Conservation (phyloP, 805 yeast species). For the Teunomyces aglyptinius region DNA sequence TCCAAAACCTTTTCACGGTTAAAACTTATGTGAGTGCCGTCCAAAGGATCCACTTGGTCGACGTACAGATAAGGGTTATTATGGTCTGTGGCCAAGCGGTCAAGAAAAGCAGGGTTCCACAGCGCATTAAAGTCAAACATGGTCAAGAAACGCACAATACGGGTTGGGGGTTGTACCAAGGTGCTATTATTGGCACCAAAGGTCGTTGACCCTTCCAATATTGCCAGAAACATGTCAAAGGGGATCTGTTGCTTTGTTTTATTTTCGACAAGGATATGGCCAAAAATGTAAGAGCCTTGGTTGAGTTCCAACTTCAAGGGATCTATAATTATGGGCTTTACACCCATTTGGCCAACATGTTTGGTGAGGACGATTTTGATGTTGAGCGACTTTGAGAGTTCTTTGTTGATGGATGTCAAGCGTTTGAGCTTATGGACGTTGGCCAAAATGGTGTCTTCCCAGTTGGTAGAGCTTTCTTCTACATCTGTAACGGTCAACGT, state of each 20-base stretch:
- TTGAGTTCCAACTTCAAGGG: slow-evolving; percentile 30
- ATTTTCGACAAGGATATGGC: slow-evolving; percentile 33
- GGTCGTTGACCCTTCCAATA: slow-evolving; percentile 34
- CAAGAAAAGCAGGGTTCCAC: slow-evolving; percentile 36
- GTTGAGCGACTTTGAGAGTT: slow-evolving; percentile 22
- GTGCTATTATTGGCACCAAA: slow-evolving; percentile 21
- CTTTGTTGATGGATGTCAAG: slow-evolving; percentile 28
- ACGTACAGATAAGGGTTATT: slow-evolving; percentile 26
- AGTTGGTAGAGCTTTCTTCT: slow-evolving; percentile 18
- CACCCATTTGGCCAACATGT: slow-evolving; percentile 32
- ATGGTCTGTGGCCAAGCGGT: slow-evolving; percentile 31
- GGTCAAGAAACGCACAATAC: slow-evolving; percentile 28
- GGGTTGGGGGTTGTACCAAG: slow-evolving; percentile 16
- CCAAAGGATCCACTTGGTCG: slow-evolving; percentile 30
- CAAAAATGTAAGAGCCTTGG: slow-evolving; percentile 39
- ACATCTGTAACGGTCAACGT: slow-evolving; percentile 7
- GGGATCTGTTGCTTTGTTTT: slow-evolving; percentile 27
- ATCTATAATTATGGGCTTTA: slow-evolving; percentile 28
- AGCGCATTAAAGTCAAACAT: slow-evolving; percentile 45
- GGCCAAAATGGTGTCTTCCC: slow-evolving; percentile 37
- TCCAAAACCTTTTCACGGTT: slow-evolving; percentile 22
- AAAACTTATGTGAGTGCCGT: slow-evolving; percentile 27
- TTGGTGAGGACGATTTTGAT: slow-evolving; percentile 34
- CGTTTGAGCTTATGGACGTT: slow-evolving; percentile 34
- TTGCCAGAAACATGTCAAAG: slow-evolving; percentile 40